A percentile compares a stretch with the other conserved stretches of the same genome.
These are phyloP conservation scores for Citrus inodora DNA, from an alignment of 345 rosid genomes.

Conservation along the genomic window DNA sequence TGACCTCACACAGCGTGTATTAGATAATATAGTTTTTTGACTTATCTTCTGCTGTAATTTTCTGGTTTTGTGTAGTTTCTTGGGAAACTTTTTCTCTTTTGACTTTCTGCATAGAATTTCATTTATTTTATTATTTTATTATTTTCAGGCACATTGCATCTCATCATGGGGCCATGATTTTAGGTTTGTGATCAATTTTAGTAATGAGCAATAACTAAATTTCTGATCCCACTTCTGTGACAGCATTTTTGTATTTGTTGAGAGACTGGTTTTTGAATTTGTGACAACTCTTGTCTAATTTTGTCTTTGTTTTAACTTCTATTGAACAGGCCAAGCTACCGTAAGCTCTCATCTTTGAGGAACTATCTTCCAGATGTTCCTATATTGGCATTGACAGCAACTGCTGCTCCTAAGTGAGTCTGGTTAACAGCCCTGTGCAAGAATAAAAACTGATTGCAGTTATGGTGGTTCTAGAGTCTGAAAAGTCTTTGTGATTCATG, in stretches of 20 bases:
- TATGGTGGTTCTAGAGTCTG: not conserved
- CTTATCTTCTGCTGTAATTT: not conserved
- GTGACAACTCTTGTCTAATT: not conserved
- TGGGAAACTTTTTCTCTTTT: not conserved
- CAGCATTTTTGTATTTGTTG: not conserved
- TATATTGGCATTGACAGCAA: conserved; percentile 87
- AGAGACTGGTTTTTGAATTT: not conserved
- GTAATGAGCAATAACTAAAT: conserved; percentile 7
- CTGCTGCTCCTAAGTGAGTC: conserved; percentile 92
- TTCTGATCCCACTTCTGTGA: not conserved
- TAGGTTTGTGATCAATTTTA: conserved; percentile 54
- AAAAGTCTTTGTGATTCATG: not conserved
- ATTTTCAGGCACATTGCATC: conserved; percentile 91
- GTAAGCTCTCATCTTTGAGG: conserved; percentile 84
- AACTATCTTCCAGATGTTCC: conserved; percentile 72
- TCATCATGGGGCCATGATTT: conserved; percentile 99
- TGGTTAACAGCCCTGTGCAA: conserved; percentile 8
- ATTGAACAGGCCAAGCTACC: conserved; percentile 73
- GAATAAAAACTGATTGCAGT: not conserved
- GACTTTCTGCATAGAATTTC: conserved; percentile 9
- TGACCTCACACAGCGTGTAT: conserved; percentile 2
- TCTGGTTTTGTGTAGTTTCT: not conserved
- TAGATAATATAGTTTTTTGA: conserved; percentile 4
- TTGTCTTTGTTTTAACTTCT: not conserved
- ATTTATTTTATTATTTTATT: not conserved